These are phyloP conservation scores for Coniochaeta prunicola DNA, from an alignment of 2,329 filamentous ascomycete species.

Conservation along the genomic window DNA sequence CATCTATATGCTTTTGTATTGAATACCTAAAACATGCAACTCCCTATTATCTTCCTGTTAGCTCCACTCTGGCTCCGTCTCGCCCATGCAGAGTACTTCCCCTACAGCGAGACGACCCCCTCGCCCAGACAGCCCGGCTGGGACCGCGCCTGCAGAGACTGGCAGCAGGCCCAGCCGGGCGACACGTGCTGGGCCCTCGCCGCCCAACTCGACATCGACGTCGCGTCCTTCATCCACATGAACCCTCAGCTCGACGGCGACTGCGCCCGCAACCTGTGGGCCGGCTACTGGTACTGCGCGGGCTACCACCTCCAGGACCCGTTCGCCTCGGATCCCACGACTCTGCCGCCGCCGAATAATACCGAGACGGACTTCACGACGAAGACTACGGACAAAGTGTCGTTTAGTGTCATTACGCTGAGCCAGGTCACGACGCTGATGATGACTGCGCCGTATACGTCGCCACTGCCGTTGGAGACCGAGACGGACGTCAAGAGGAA, in stretches of 20 bases:
- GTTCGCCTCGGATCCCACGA: neutral
- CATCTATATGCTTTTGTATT: neutral
- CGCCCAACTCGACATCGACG: neutral
- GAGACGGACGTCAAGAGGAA: neutral
- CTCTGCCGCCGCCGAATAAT: neutral
- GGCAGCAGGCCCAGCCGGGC: neutral
- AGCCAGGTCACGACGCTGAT: neutral
- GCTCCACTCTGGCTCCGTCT: neutral
- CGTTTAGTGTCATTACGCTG: neutral
- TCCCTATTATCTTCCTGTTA: neutral
- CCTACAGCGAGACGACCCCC: neutral
- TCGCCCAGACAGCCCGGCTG: neutral
- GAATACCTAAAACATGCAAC: neutral
- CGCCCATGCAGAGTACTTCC: neutral
- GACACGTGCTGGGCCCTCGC: neutral
- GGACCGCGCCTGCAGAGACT: neutral
- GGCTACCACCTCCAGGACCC: neutral
- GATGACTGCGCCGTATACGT: neutral
- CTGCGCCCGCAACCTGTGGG: neutral
- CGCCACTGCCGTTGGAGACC: neutral
- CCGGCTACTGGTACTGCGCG: neutral
- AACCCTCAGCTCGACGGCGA: neutral
- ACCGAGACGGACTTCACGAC: neutral
- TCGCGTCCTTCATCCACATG: neutral
- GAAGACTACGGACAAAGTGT: neutral